Percentiles rank a stretch among this genome's conserved stretches.
Evolutionary conservation across 345 rosid species (phyloP).

Genomic region (Tarenaya hassleriana): DNA sequence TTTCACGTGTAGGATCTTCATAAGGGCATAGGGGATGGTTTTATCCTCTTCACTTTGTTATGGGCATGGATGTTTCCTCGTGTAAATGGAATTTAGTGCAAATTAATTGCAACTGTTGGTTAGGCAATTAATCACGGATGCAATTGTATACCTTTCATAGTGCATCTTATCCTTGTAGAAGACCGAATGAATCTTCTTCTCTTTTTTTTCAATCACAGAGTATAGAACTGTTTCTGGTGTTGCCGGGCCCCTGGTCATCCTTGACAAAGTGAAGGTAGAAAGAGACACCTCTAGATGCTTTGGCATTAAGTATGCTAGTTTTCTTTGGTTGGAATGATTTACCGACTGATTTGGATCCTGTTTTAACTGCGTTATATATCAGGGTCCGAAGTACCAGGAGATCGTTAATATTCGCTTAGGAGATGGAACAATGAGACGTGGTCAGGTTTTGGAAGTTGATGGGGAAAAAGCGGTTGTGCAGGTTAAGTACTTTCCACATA

Average conservation of each 20-base stretch:
- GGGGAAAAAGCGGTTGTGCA: slow-evolving; percentile 99
- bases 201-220: slow-evolving; percentile 51
- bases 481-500: slow-evolving; percentile 28
- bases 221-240: slow-evolving; percentile 96
- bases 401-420: slow-evolving; percentile 94
- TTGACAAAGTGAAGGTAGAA: slow-evolving; percentile 89
- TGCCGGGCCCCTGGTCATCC: slow-evolving; percentile 96
- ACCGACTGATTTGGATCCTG: background rate
- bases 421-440: slow-evolving; percentile 88
- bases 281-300: background rate
- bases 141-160: background rate
- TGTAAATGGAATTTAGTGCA: too few relatives aligned
- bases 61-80: too few relatives aligned
- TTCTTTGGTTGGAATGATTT: background rate
- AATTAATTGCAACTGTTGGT: too few relatives aligned
- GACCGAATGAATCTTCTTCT: slow-evolving; percentile 13
- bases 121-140: slow-evolving; percentile 12
- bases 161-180: background rate
- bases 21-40: background rate
- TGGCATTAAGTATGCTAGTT: background rate
- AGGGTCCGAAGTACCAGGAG: slow-evolving; percentile 98
- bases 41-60: too few relatives aligned
- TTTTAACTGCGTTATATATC: background rate
- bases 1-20: background rate
- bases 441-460: slow-evolving; percentile 96